Evolutionary conservation across 495 filamentous ascomycete genomes (phyloP).

Genomic region (Penicillium odoratum): DNA sequence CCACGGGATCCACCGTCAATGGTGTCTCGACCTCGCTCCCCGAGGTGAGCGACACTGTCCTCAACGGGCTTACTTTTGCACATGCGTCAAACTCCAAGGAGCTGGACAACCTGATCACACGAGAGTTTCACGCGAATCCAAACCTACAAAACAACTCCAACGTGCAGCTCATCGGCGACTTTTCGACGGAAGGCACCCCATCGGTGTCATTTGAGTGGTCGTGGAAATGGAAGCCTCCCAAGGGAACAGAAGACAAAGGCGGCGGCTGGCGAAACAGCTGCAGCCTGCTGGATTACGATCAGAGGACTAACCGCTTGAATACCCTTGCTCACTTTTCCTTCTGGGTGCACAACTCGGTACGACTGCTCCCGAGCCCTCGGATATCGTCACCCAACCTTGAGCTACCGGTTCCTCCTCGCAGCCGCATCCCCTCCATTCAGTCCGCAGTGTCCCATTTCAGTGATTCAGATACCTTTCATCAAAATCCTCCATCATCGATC

Average conservation of each 20-base stretch:
- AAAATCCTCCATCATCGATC: slow-evolving; percentile 59
- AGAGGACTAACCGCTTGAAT: slow-evolving; percentile 82
- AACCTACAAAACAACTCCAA: slow-evolving; percentile 97
- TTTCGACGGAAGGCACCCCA: slow-evolving; percentile 71
- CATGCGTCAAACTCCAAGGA: slow-evolving; percentile 83
- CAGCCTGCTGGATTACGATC: slow-evolving; percentile 96
- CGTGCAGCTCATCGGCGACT: slow-evolving; percentile 89
- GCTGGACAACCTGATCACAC: slow-evolving; percentile 87
- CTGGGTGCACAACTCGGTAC: slow-evolving; percentile 76
- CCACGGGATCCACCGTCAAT: slow-evolving; percentile 46
- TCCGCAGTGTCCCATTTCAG: slow-evolving; percentile 78
- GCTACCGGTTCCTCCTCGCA: slow-evolving; percentile 68
- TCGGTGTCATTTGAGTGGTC: slow-evolving; percentile 92
- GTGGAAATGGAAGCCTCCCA: slow-evolving; percentile 96
- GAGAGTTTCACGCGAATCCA: slow-evolving; percentile 95
- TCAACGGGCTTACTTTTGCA: slow-evolving; percentile 90
- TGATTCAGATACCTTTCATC: slow-evolving; percentile 55
- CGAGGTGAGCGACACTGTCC: slow-evolving; percentile 63
- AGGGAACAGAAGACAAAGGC: slow-evolving; percentile 74
- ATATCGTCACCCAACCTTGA: slow-evolving; percentile 69
- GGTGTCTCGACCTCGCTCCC: slow-evolving; percentile 48
- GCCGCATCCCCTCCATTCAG: slow-evolving; percentile 78
- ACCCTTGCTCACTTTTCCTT: slow-evolving; percentile 91
- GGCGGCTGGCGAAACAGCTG: slow-evolving; percentile 95
- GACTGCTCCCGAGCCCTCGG: slow-evolving; percentile 35